These are phyloP conservation scores for Penicillium robsamsonii DNA, from an alignment of 495 filamentous ascomycete species.

Conservation along the genomic window DNA sequence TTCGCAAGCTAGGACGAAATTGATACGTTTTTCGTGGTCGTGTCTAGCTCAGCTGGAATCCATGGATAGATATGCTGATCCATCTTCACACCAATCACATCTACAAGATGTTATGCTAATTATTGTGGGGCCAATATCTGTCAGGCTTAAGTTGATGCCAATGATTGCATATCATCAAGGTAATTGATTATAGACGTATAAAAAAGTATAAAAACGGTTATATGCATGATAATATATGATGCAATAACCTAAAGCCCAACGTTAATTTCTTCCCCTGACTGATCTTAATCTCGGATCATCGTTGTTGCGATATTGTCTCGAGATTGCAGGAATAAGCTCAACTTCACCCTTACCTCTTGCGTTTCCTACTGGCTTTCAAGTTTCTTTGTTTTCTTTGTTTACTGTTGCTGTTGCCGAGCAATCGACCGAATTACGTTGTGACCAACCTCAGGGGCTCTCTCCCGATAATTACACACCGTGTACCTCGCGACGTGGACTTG, in stretches of 20 bases:
- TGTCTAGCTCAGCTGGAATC: neutral
- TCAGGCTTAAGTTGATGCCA: neutral
- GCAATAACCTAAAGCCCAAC: constrained; percentile 18
- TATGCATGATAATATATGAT: constrained; percentile 14
- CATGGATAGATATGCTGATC: constrained; percentile 3
- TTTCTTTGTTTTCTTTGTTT: constrained; percentile 4
- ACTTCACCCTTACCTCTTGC: constrained; percentile 20
- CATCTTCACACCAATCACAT: constrained; percentile 4
- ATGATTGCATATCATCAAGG: neutral
- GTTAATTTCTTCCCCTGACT: constrained; percentile 16
- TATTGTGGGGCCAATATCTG: neutral
- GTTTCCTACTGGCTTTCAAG: constrained; percentile 11
- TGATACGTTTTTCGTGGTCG: too few relatives aligned
- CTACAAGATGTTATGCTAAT: neutral
- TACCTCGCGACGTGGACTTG: constrained; percentile 13
- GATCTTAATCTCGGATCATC: constrained; percentile 14
- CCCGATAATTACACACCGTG: constrained; percentile 7
- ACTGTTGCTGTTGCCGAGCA: constrained; percentile 14
- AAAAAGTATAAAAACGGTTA: neutral
- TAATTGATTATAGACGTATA: too few relatives aligned
- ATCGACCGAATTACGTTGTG: constrained; percentile 4
- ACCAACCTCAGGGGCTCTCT: constrained; percentile 5
- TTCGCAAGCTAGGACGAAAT: too few relatives aligned
- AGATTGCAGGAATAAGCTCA: constrained; percentile 17
- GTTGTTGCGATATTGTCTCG: constrained; percentile 24